phyloP scores from a whole-genome alignment of 2,329 filamentous ascomycete species.

The Fusarium humuli region DNA sequence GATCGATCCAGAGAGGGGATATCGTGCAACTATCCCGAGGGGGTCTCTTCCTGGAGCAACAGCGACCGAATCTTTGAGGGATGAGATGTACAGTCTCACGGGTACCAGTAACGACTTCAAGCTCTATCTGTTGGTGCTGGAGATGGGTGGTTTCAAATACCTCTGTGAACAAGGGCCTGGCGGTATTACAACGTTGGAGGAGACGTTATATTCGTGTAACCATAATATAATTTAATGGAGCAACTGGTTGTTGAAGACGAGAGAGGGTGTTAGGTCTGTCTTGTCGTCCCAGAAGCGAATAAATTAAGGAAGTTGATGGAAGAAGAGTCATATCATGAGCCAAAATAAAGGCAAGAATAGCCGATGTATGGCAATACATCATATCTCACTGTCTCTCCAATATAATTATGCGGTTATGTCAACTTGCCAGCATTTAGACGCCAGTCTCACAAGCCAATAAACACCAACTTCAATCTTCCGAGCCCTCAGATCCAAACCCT shows the following conservation, averaged over 20 bases:
- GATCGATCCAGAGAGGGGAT: fast-evolving
- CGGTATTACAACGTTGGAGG: too few species aligned
- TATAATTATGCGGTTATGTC: neutral
- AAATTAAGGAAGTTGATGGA: too few species aligned
- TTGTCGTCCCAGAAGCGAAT: too few species aligned
- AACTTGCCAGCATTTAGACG: neutral
- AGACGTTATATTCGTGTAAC: too few species aligned
- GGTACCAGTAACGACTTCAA: neutral
- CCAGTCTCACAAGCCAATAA: neutral
- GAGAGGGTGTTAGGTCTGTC: too few species aligned
- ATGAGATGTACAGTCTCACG: neutral
- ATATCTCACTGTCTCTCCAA: neutral
- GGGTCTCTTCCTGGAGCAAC: neutral
- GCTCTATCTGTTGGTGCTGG: neutral
- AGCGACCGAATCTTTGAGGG: neutral
- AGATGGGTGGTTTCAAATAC: too few species aligned
- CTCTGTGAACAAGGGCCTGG: too few species aligned
- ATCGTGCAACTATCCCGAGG: neutral
- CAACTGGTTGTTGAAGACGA: too few species aligned
- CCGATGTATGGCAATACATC: neutral
- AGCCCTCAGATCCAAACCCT: too few species aligned
- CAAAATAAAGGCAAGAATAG: neutral
- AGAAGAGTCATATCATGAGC: too few species aligned
- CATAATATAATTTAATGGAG: too few species aligned
- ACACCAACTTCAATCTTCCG: too few species aligned